These are phyloP conservation scores for Russula vinacea DNA, from an alignment of 768 basidiomycete species.

Conservation along the genomic window DNA sequence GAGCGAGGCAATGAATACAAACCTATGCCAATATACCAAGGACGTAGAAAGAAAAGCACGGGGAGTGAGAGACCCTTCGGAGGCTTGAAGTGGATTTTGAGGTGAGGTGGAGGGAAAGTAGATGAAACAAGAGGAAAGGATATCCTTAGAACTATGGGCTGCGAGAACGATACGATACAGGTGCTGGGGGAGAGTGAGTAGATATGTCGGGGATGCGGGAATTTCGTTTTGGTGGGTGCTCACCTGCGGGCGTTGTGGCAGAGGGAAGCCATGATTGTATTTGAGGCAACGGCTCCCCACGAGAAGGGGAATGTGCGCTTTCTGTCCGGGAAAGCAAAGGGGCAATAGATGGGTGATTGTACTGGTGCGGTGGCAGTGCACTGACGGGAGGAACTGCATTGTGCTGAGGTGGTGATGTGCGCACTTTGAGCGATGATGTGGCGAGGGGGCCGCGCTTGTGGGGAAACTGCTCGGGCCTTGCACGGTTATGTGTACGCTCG, in stretches of 20 bases:
- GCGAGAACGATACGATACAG: constrained; percentile 24
- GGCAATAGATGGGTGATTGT: constrained; percentile 52
- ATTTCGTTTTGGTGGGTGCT: neutral
- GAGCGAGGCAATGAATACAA: constrained; percentile 2
- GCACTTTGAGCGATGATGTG: constrained; percentile 46
- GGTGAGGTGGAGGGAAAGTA: neutral
- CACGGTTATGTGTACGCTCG: constrained; percentile 75
- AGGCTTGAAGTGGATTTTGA: constrained; percentile 1
- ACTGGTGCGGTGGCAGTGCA: constrained; percentile 48
- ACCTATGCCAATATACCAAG: constrained; percentile 5
- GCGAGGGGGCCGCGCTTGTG: constrained; percentile 73
- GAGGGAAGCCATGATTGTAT: constrained; percentile 27
- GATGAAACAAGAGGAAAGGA: neutral
- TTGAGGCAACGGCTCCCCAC: constrained; percentile 23
- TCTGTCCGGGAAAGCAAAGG: constrained; percentile 44
- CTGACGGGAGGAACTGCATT: constrained; percentile 46
- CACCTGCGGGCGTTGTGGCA: constrained; percentile 19
- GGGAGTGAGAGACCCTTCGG: no score
- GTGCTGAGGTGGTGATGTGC: constrained; percentile 34
- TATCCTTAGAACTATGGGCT: constrained; percentile 11
- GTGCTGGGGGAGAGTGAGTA: constrained; percentile 15
- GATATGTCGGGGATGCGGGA: neutral
- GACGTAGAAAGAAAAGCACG: neutral
- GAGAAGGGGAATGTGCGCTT: constrained; percentile 11
- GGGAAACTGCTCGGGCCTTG: constrained; percentile 76